Evolutionary conservation across 1,284 basidiomycete genomes (phyloP), one percentile per base, ranked within the genome.

Genomic region (Tausonia pullulans): DNA sequence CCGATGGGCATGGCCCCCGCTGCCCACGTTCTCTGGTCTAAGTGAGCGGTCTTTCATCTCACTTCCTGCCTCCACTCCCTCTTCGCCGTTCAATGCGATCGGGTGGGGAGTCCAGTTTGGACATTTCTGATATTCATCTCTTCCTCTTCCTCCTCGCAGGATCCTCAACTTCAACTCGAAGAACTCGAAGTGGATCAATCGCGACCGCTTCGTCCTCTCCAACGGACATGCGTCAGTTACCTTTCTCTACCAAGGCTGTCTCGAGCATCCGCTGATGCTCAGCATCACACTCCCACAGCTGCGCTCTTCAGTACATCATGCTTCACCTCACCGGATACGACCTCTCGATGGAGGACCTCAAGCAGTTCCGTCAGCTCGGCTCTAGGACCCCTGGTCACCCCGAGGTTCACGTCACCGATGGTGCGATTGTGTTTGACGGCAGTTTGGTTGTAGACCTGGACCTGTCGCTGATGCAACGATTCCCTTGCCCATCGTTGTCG

Each of bases 341-440:
- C 10, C 73, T 73, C 73, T 72, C 74, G 44, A 73, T 78, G 73
- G 75, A 78, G 58, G 76, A 78, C 72, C 71, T 78, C 60, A 76
- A 78, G 74, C 49, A 67, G 40, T 78, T 78, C 74, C 73, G 76
- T 71, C 92, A 96, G 77, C 74, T 97, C 66, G 87, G 85, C 74
- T 94, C 90, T 49, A 80, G 85, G 74, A 94, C 91, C 58, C 90
- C 90, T 53, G 93, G 93, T 72, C 92, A 96, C 80, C 92, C 92
- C 49, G 93, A 97, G 77, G 80, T 84, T 65, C 82, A 84, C 67
- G 87, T 93, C 76, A 93, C 91, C 39, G 88, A 57, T 43, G 55
- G 58, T 63, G 69, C 73, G 5, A 71, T 72, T 0, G 67, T 65
- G 14, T 67, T 69, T 53, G 58, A 65, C 55, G 69, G 70, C 10